Evolutionary conservation across 1,139 yeast genomes (phyloP).

Genomic region (Yamadazyma sp.): DNA sequence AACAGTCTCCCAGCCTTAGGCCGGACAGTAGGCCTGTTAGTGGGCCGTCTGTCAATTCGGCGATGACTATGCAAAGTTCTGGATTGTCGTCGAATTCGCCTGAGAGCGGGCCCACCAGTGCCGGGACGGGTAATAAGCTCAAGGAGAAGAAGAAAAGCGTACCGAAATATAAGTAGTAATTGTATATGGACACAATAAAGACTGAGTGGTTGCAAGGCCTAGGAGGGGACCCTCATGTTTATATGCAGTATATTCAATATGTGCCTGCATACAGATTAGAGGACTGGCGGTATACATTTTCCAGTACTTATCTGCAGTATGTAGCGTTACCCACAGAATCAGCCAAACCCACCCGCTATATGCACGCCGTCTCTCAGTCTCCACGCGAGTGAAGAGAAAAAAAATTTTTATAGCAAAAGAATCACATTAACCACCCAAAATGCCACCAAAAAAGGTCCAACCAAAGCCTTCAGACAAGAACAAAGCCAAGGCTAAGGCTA

Average conservation of each 20-base stretch:
- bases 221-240: too few relatives aligned
- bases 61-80: background rate
- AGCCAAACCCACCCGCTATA: too few relatives aligned
- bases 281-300: too few relatives aligned
- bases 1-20: constrained; percentile 8
- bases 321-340: too few relatives aligned
- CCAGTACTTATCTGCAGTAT: too few relatives aligned
- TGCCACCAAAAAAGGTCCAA: constrained; percentile 76
- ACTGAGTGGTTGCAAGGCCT: too few relatives aligned
- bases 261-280: too few relatives aligned
- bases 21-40: background rate
- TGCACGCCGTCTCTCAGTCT: background rate
- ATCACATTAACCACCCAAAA: too few relatives aligned
- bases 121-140: background rate
- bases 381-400: background rate
- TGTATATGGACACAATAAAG: too few relatives aligned
- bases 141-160: constrained; percentile 4
- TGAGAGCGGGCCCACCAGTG: background rate
- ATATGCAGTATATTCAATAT: too few relatives aligned
- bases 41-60: background rate
- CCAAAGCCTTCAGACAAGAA: constrained; percentile 55
- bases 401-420: background rate
- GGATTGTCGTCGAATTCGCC: background rate
- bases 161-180: background rate
- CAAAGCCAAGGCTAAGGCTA: constrained; percentile 68